Evolutionary conservation across 352 stramenopile genomes (phyloP), one percentile per base, ranked within the genome.

Genomic region (Phytopythium mirpurense): DNA sequence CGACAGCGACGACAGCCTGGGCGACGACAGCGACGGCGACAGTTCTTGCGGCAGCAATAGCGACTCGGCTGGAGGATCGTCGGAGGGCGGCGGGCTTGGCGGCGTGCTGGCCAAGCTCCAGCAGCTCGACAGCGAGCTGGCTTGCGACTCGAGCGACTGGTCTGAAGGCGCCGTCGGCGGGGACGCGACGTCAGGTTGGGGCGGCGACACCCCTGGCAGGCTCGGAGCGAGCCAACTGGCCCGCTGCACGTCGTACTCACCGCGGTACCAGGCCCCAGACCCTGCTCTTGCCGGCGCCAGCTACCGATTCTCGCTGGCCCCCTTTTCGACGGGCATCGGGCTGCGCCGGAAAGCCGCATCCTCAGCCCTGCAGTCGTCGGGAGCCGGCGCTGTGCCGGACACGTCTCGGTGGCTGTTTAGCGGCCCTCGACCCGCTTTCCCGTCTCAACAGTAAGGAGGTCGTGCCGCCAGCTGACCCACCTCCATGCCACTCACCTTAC

Each of bases 51-150:
- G 45, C 21, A 58, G 53, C 21, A 51, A 46, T 3, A 55, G 49
- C 18, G 45, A 27, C 45, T 18, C 29, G 27, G 45, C 4, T 3
- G 45, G n/a, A 0, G 27, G 19, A 7, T 59, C 44, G 18, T 66
- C 62, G 37, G 58, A 70, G 12, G 47, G n/a, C 2, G 29, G 58
- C 3, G 45, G 51, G 4, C 32, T 56, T 18, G 51, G 40, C 26
- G n/a, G 47, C 18, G 51, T 58, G n/a, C 49, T 68, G 32, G 55
- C 51, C 6, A 62, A 47, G 18, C 50, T 70, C 2, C 44, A 65
- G 51, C 46, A 53, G n/a, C 51, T 70, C 4, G 51, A 70, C 40
- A 51, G 53, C 23, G 63, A 70, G 16, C 56, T 70, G 18, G 34
- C 55, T 18, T 64, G 51, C 8, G 63, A 68, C 27, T 45, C 55